phyloP scores from a whole-genome alignment of 2,329 filamentous ascomycete species.

The Xylaria sp. region DNA sequence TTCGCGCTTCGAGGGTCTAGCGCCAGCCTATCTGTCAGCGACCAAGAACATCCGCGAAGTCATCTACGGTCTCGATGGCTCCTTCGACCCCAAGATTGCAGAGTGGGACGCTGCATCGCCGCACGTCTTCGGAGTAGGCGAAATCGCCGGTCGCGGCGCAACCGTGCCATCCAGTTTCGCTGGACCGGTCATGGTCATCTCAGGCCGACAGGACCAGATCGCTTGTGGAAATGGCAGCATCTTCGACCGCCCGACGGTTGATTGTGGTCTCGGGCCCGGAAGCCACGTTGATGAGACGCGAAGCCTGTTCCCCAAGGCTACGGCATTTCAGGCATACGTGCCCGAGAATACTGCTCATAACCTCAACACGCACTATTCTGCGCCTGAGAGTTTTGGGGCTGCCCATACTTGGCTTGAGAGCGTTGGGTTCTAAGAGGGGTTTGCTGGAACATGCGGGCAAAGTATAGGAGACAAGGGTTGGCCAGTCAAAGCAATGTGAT shows the following conservation, averaged over 20 bases:
- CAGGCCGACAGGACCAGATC: background rate
- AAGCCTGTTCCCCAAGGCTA: background rate
- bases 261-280: background rate
- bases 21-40: background rate
- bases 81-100: background rate
- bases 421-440: background rate
- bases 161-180: background rate
- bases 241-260: background rate
- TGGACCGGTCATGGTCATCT: background rate
- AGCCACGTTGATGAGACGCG: background rate
- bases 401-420: background rate
- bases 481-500: too few species aligned
- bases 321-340: background rate
- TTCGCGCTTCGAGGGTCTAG: background rate
- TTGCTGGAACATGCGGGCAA: background rate
- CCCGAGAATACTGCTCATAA: background rate
- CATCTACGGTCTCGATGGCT: background rate
- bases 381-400: background rate
- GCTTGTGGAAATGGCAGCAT: background rate
- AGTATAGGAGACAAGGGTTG: too few species aligned
- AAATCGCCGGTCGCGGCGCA: background rate
- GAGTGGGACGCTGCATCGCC: background rate
- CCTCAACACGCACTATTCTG: background rate
- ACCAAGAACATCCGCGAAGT: background rate
- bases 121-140: background rate